phyloP scores from a whole-genome alignment of 352 stramenopile species.

The Thraustochytrium striatum region DNA sequence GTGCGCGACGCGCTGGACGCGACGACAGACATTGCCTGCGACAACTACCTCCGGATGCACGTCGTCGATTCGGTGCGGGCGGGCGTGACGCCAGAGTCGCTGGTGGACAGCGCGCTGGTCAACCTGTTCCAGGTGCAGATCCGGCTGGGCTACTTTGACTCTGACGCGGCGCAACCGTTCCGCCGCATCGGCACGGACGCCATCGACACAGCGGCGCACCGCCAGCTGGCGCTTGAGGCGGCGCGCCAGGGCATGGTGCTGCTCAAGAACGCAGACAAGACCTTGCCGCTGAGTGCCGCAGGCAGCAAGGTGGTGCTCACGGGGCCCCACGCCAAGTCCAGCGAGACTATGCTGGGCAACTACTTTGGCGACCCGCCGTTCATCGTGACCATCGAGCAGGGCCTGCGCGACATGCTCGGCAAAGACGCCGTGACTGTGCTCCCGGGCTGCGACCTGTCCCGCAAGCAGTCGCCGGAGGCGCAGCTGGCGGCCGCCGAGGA shows the following conservation, averaged over 20 bases:
- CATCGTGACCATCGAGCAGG: conserved; percentile 70
- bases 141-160: conserved; percentile 81
- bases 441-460: conserved; percentile 58
- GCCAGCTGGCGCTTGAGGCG: conserved; percentile 66
- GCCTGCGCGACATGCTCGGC: conserved; percentile 57
- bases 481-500: conserved; percentile 62
- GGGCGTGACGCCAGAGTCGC: conserved; percentile 60
- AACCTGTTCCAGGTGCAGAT: conserved; percentile 80
- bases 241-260: conserved; percentile 83
- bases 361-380: conserved; percentile 71
- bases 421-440: conserved; percentile 30
- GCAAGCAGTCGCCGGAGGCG: conserved; percentile 55
- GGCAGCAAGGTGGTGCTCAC: conserved; percentile 65
- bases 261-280: conserved; percentile 75
- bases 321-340: conserved; percentile 68
- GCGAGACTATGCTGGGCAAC: conserved; percentile 68
- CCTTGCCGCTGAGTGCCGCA: conserved; percentile 63
- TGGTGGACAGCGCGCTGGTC: conserved; percentile 62
- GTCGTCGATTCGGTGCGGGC: conserved; percentile 61
- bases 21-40: conserved; percentile 79
- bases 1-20: conserved; percentile 59
- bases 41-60: conserved; percentile 71
- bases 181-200: conserved; percentile 63
- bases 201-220: conserved; percentile 66
- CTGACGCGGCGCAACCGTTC: conserved; percentile 70